Evolutionary conservation across 345 rosid genomes (phyloP).

Genomic region (Salix dunnii): DNA sequence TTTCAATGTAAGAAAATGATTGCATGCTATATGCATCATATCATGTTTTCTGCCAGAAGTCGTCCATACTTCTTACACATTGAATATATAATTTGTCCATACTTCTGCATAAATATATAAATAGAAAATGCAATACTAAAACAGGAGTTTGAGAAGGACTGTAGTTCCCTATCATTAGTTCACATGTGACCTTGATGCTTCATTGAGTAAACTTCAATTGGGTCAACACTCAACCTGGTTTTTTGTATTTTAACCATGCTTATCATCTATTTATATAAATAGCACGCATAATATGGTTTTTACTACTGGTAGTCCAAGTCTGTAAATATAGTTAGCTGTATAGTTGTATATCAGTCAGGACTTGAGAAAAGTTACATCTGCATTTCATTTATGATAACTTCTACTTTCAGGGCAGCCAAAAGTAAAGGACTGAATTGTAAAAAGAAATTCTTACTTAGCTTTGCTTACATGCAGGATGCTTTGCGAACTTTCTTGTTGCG

Average conservation of each 20-base stretch:
- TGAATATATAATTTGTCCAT: neutral
- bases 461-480: constrained; percentile 75
- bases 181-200: neutral
- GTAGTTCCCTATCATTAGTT: neutral
- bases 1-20: neutral
- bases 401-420: neutral
- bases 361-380: neutral
- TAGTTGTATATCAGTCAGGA: neutral
- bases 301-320: neutral
- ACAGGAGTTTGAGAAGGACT: neutral
- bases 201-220: neutral
- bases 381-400: neutral
- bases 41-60: neutral
- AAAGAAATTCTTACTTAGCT: neutral
- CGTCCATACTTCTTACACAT: neutral
- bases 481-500: constrained; percentile 85
- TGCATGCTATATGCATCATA: neutral
- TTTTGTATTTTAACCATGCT: neutral
- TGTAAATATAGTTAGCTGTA: neutral
- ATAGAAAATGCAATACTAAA: neutral
- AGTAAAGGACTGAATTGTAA: neutral
- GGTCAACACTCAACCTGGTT: neutral
- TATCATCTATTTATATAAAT: neutral
- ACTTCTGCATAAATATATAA: neutral
- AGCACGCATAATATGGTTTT: neutral